Base-by-base conservation (phyloP, 2,329 filamentous ascomycete genomes). In the Zymoseptoria passerinii region DNA sequence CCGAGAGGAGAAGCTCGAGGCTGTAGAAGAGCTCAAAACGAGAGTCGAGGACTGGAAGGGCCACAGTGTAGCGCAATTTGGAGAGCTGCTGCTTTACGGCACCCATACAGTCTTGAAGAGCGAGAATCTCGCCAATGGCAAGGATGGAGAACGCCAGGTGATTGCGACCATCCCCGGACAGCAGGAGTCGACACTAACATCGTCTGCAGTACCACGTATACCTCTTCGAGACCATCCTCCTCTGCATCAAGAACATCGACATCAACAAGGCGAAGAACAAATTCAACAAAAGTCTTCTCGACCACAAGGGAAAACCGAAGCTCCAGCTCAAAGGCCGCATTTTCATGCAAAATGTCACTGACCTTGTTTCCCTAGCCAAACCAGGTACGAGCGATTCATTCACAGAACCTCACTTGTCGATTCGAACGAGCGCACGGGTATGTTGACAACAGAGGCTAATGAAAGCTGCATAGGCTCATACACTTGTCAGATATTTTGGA, bases 341-440 rank as follows among this genome's bases (percentile, higher is more conserved):
- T 68, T 97, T 96, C 76, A 97, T 99, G 92, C 91, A 92, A 66
- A 99, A 99, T 70, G 92, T 99, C 56, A 97, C 92, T 48, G 90
- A 96, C 72, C 87, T 96, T n/a, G 80, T 96, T 49, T 92, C 88
- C 18, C 80, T 94, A 60, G 85, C 87, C 53, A 96, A 92, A 73
- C 89, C 90, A 74, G 91, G 92, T 95, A 83, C 71, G 82, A 71
- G 58, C 13, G 49, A 60, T 52, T 49, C 40, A 48, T 48, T 48
- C 53, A 53, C 50, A 50, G 56, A 57, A 28, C 44, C 13, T 52
- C 57, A 61, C 57, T 35, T 67, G 48, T 57, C 56, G 23, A 54
- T 65, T 53, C 58, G 60, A 29, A 66, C 56, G 55, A 59, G 58
- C 56, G 60, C 66, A 56, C 59, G 63, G 68, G 68, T 70, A 68